These are phyloP conservation scores for Cocos nucifera DNA, from an alignment of 176 grass and related monocot species.

Conservation along the genomic window DNA sequence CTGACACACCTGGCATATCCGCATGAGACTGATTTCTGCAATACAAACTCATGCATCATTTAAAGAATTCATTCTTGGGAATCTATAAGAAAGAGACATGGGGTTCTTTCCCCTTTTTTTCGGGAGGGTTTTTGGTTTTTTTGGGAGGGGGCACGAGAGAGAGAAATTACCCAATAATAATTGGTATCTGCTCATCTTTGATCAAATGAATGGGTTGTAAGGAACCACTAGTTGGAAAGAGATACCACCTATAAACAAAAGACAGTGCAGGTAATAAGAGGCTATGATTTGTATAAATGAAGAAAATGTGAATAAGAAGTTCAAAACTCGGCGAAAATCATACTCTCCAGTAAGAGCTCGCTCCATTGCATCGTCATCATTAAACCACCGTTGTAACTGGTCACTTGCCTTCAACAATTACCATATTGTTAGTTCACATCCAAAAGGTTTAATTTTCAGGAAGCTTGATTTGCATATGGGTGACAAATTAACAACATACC, in stretches of 20 bases:
- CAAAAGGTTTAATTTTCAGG: no score
- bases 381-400: conserved; percentile 78
- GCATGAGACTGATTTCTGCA: conserved; percentile 45
- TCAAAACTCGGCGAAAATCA: conserved; percentile 8
- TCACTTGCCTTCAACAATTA: conserved; percentile 58
- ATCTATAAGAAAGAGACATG: neutral
- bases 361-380: conserved; percentile 93
- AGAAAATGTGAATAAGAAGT: no score
- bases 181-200: conserved; percentile 47
- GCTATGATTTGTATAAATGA: no score
- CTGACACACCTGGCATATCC: conserved; percentile 26
- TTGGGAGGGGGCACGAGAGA: no score
- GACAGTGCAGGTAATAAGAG: no score
- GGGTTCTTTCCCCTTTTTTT: no score
- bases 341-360: conserved; percentile 91
- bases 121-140: no score
- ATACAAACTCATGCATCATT: conserved; percentile 4
- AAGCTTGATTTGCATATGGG: neutral
- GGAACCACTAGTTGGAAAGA: conserved; percentile 42
- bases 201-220: conserved; percentile 60
- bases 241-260: conserved; percentile 61
- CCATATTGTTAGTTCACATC: conserved; percentile 17
- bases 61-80: neutral
- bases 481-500: conserved; percentile 25
- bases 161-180: conserved; percentile 57